phyloP scores from a whole-genome alignment of 768 basidiomycete species.

The Pisolithus sp. region DNA sequence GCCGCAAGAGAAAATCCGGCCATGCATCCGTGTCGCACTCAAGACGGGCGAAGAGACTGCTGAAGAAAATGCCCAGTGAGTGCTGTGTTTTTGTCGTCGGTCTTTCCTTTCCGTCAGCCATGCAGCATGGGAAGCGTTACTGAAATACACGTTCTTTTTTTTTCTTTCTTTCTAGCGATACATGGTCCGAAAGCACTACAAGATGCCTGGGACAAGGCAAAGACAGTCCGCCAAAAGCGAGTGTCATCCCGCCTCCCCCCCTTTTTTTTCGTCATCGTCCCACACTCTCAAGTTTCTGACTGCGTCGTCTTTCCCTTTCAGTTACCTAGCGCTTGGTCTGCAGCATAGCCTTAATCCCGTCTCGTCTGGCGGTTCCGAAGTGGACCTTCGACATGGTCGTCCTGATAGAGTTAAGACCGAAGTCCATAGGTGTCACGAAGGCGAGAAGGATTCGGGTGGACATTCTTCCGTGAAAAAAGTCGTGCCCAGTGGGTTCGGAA shows the following conservation, averaged over 20 bases:
- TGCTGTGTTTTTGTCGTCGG: not conserved
- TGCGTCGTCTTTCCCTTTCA: conserved; percentile 23
- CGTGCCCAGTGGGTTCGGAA: conserved; percentile 64
- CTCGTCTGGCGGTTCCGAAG: conserved; percentile 64
- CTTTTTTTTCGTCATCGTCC: no score
- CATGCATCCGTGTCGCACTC: conserved; percentile 71
- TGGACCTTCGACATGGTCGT: conserved; percentile 6
- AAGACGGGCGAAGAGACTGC: conserved; percentile 62
- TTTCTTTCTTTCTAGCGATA: conserved; percentile 45
- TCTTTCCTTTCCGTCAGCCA: no score
- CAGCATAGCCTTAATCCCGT: conserved; percentile 60
- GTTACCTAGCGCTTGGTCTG: conserved; percentile 77
- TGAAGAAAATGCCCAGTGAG: conserved; percentile 75
- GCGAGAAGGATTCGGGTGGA: not conserved
- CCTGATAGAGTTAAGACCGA: not conserved
- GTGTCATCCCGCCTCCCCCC: conserved; percentile 18
- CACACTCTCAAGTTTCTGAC: not conserved
- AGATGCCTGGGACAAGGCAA: conserved; percentile 80
- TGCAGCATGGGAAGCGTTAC: not conserved
- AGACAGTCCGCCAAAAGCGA: conserved; percentile 91
- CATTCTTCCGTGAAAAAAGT: conserved; percentile 7
- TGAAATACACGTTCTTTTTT: not conserved
- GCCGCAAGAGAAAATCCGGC: conserved; percentile 75
- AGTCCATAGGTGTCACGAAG: not conserved
- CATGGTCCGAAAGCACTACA: conserved; percentile 76